Evolutionary conservation across 768 basidiomycete species (phyloP).

Genomic region (Fomitopsis serialis): DNA sequence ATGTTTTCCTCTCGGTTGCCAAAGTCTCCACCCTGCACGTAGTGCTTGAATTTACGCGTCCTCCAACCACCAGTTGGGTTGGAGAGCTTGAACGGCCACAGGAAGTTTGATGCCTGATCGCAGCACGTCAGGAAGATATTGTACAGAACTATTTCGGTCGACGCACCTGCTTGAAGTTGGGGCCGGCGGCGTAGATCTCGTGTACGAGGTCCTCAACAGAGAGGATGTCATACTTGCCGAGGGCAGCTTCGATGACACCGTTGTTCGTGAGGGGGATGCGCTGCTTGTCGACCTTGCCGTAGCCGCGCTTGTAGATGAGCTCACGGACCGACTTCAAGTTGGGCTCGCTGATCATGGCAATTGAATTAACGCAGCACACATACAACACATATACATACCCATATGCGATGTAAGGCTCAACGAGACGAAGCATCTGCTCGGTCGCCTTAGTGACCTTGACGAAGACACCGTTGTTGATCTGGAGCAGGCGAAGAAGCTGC

Average conservation of each 20-base stretch:
- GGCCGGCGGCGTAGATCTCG: constrained; percentile 92
- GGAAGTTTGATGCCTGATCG: constrained; percentile 81
- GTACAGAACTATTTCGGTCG: neutral
- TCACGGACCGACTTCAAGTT: constrained; percentile 97
- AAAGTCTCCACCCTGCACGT: constrained; percentile 93
- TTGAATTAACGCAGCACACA: neutral
- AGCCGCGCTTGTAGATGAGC: constrained; percentile 98
- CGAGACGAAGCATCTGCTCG: constrained; percentile 94
- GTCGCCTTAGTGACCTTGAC: constrained; percentile 96
- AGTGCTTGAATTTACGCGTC: constrained; percentile 96
- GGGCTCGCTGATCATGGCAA: constrained; percentile 65
- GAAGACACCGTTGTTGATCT: constrained; percentile 99
- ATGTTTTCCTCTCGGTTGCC: constrained; percentile 97
- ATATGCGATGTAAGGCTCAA: constrained; percentile 97
- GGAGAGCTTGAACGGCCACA: constrained; percentile 99
- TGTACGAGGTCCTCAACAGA: constrained; percentile 97
- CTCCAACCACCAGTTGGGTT: constrained; percentile 99
- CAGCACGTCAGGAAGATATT: constrained; percentile 6
- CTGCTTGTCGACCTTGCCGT: constrained; percentile 97
- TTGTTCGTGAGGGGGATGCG: constrained; percentile 95
- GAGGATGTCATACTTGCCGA: constrained; percentile 94
- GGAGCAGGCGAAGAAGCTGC: constrained; percentile 95
- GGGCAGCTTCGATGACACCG: constrained; percentile 81
- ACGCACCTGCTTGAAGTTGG: constrained; percentile 97
- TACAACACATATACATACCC: constrained; percentile 48